Conservation (phyloP, 2,329 filamentous ascomycete genomes). For the Hymenoscyphus fructigenus region DNA sequence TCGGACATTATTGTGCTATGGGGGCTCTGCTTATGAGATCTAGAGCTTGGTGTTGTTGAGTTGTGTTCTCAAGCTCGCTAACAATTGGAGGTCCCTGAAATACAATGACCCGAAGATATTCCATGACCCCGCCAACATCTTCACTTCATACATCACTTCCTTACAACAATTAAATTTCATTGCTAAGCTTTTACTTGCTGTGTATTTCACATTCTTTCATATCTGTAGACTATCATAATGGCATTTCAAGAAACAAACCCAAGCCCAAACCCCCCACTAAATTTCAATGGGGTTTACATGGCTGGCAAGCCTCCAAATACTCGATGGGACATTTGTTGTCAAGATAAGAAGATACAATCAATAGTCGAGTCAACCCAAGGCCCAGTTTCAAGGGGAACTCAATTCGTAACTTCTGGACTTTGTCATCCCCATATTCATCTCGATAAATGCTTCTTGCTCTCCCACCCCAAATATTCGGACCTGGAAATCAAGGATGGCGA, state of each 20-base stretch:
- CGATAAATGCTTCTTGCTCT: constrained; percentile 64
- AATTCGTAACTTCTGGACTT: constrained; percentile 53
- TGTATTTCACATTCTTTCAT: not conserved
- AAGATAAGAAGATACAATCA: constrained; percentile 33
- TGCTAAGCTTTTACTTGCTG: not conserved
- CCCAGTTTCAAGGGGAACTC: constrained; percentile 8
- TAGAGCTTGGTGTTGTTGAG: constrained; percentile 10
- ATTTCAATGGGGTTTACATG: constrained; percentile 35
- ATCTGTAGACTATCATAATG: not conserved
- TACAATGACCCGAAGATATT: not conserved
- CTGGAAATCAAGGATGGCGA: constrained; percentile 59
- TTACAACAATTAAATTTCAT: not conserved
- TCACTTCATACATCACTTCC: not conserved
- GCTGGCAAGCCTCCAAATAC: constrained; percentile 31
- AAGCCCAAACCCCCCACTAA: constrained; percentile 1
- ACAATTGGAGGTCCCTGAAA: constrained; percentile 4
- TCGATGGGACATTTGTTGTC: constrained; percentile 38
- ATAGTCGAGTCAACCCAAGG: constrained; percentile 24
- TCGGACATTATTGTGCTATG: constrained; percentile 57
- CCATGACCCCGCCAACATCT: constrained; percentile 1
- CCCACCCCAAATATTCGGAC: constrained; percentile 57
- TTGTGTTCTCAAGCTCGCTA: constrained; percentile 14
- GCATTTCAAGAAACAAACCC: not conserved
- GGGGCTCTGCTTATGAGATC: not conserved
- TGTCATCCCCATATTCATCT: constrained; percentile 74